Evolutionary conservation across 495 filamentous ascomycete species (phyloP).

Genomic region (Stereocaulon alpinum): DNA sequence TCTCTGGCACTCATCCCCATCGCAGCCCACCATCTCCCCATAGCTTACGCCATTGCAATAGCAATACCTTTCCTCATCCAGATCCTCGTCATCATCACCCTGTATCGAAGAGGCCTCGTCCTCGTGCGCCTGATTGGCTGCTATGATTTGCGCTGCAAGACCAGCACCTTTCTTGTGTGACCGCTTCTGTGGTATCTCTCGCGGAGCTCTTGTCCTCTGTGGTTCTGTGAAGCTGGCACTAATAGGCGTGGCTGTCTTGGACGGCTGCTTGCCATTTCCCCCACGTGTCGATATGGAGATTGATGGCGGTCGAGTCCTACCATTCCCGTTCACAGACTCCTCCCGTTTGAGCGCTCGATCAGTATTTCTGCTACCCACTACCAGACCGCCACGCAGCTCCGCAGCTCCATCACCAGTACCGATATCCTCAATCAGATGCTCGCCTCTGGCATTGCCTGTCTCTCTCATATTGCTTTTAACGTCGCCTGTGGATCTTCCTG

Average conservation of each 20-base stretch:
- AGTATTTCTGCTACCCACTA: conserved; percentile 12
- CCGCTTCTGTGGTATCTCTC: conserved; percentile 44
- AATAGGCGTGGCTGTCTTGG: conserved; percentile 52
- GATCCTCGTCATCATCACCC: conserved; percentile 26
- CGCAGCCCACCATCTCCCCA: conserved; percentile 97
- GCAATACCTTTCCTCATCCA: conserved; percentile 80
- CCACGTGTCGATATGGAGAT: conserved; percentile 21
- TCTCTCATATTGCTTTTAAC: conserved; percentile 32
- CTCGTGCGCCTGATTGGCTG: conserved; percentile 36
- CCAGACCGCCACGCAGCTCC: conserved; percentile 18
- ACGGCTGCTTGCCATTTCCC: conserved; percentile 25
- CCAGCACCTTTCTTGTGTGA: conserved; percentile 59
- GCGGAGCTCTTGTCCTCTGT: conserved; percentile 31
- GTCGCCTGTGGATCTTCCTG: conserved; percentile 28
- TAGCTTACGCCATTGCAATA: conserved; percentile 90
- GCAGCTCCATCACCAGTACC: conserved; percentile 14
- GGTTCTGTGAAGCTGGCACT: conserved; percentile 33
- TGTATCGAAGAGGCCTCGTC: conserved; percentile 16
- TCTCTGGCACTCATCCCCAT: conserved; percentile 70
- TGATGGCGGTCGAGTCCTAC: conserved; percentile 19
- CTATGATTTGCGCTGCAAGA: conserved; percentile 27
- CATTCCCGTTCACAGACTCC: conserved; percentile 11
- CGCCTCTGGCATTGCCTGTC: conserved; percentile 22
- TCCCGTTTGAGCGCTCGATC: conserved; percentile 19
- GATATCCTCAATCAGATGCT: conserved; percentile 25